phyloP scores from a whole-genome alignment of 768 basidiomycete genomes.

The Termitomyces bulborhizus region DNA sequence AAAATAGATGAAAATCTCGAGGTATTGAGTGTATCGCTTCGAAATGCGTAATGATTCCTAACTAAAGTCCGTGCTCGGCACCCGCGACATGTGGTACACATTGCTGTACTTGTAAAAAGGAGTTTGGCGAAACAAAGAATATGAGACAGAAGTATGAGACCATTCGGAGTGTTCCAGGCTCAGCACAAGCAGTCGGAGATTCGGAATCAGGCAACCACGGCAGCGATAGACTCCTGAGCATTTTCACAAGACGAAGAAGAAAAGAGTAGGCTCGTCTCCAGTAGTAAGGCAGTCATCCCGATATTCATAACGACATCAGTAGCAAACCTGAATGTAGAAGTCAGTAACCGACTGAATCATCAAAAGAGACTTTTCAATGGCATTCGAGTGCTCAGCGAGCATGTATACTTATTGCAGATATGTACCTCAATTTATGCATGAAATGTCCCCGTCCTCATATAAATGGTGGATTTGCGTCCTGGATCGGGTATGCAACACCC shows the following conservation, averaged over 20 bases:
- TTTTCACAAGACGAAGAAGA: not conserved
- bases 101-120: not conserved
- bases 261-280: not conserved
- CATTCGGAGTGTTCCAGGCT: not conserved
- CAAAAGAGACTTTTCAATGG: not conserved
- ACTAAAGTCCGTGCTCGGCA: no score
- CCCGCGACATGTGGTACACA: no score
- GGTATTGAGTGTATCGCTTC: no score
- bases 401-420: not conserved
- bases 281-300: not conserved
- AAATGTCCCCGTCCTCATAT: not conserved
- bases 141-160: not conserved
- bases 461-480: not conserved
- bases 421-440: not conserved
- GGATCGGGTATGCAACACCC: not conserved
- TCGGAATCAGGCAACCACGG: not conserved
- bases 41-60: no score
- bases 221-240: no score
- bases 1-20: not conserved
- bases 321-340: not conserved
- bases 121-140: not conserved
- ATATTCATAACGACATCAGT: no score
- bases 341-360: not conserved
- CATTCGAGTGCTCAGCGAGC: not conserved
- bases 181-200: not conserved